Percentiles rank a stretch among this genome's conserved stretches.
These are phyloP conservation scores for Periconia macrospinosa DNA, from an alignment of 2,329 filamentous ascomycete species.

Conservation along the genomic window DNA sequence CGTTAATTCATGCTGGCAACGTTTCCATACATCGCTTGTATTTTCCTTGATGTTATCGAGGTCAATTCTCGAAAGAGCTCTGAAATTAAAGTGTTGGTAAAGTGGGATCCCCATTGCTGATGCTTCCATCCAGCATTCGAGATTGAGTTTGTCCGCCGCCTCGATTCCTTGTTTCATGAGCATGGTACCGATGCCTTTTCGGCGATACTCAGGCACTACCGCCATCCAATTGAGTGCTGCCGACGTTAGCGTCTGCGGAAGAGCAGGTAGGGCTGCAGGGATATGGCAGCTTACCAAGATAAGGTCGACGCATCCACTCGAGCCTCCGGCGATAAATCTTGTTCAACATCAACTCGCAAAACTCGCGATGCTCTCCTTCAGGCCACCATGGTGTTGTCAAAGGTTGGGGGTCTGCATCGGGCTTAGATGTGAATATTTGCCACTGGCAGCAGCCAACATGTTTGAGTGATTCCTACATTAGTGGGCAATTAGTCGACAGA, in stretches of 20 bases:
- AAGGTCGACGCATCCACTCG: constrained; percentile 37
- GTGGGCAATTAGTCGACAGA: no score
- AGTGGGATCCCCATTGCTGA: constrained; percentile 39
- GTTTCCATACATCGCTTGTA: constrained; percentile 35
- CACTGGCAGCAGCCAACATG: constrained; percentile 37
- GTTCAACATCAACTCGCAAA: constrained; percentile 37
- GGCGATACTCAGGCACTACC: constrained; percentile 38
- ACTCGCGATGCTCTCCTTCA: constrained; percentile 34
- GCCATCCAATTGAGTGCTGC: constrained; percentile 42
- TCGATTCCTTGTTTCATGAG: constrained; percentile 39
- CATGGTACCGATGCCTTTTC: constrained; percentile 38
- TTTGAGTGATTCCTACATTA: constrained; percentile 11
- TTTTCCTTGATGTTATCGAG: constrained; percentile 30
- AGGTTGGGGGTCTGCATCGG: constrained; percentile 25
- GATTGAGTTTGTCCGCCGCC: constrained; percentile 35
- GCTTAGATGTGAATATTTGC: constrained; percentile 30
- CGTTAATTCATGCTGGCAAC: constrained; percentile 36
- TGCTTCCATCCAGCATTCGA: constrained; percentile 45
- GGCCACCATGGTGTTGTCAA: constrained; percentile 40
- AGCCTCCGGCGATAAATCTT: constrained; percentile 34
- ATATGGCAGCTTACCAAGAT: constrained; percentile 30
- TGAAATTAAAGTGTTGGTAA: constrained; percentile 39
- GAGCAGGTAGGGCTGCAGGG: neutral
- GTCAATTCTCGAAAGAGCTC: constrained; percentile 28
- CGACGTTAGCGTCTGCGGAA: neutral